These are phyloP conservation scores for Cladosporium sp. DNA, from an alignment of 2,329 filamentous ascomycete species.

Conservation along the genomic window DNA sequence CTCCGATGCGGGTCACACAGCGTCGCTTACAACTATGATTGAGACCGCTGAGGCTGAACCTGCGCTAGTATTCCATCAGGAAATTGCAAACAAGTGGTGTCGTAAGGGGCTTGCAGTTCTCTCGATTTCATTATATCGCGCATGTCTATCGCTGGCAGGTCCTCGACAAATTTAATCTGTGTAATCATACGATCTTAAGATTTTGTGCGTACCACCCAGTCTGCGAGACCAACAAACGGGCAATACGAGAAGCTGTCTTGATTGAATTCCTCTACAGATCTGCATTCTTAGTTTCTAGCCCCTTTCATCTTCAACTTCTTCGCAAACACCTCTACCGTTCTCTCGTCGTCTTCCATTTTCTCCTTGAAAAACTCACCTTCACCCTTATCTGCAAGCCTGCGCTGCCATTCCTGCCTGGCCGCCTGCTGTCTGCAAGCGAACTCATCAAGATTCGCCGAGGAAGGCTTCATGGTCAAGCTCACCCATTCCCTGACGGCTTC, in stretches of 20 bases:
- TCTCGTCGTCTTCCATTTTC: not conserved
- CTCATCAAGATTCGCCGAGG: not conserved
- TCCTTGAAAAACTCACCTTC: not conserved
- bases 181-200: too few species aligned
- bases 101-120: too few species aligned
- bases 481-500: conserved; percentile 7
- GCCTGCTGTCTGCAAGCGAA: not conserved
- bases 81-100: too few species aligned
- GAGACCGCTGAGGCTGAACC: not conserved
- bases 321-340: not conserved
- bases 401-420: not conserved
- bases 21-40: not conserved
- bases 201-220: too few species aligned
- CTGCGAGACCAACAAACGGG: too few species aligned
- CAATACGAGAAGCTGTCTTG: too few species aligned
- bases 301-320: not conserved
- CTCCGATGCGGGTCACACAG: not conserved
- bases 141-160: too few species aligned
- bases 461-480: not conserved
- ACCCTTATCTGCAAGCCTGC: not conserved
- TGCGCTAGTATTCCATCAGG: not conserved
- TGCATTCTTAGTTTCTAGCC: not conserved
- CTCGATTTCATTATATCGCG: too few species aligned
- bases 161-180: too few species aligned
- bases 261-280: too few species aligned